phyloP scores from a whole-genome alignment of 495 filamentous ascomycete species.

The Sabuloglossum arenarium region DNA sequence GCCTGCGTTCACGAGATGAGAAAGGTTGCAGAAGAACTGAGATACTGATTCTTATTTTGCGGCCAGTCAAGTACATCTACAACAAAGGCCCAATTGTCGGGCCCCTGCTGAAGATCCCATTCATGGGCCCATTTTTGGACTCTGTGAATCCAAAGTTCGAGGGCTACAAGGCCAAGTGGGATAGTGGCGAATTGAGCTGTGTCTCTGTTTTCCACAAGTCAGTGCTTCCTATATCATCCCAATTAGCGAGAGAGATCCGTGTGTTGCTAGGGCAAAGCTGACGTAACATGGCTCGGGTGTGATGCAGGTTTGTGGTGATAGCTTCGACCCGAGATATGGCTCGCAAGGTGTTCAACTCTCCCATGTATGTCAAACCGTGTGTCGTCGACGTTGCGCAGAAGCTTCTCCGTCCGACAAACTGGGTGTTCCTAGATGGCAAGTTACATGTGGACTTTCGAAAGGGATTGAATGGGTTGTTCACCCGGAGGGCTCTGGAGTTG shows the following conservation, averaged over 20 bases:
- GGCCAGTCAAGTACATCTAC: slow-evolving; percentile 58
- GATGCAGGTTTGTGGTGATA: slow-evolving; percentile 78
- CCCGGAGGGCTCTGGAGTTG: slow-evolving; percentile 62
- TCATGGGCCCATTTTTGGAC: slow-evolving; percentile 88
- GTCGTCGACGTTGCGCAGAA: slow-evolving; percentile 93
- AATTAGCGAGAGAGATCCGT: neutral
- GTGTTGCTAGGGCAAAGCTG: neutral
- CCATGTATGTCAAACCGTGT: slow-evolving; percentile 80
- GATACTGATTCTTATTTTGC: slow-evolving; percentile 11
- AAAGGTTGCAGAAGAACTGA: neutral
- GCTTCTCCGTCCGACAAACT: slow-evolving; percentile 78
- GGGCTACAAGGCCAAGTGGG: slow-evolving; percentile 81
- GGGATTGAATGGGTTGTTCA: slow-evolving; percentile 88
- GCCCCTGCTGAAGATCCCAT: slow-evolving; percentile 68
- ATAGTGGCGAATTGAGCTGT: slow-evolving; percentile 77
- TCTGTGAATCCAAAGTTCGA: slow-evolving; percentile 84
- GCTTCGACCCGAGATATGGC: slow-evolving; percentile 91
- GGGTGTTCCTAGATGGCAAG: slow-evolving; percentile 95
- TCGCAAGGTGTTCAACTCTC: slow-evolving; percentile 93
- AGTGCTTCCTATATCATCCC: slow-evolving; percentile 13
- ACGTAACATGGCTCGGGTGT: slow-evolving; percentile 7
- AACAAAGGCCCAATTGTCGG: slow-evolving; percentile 76
- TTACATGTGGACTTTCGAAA: slow-evolving; percentile 93
- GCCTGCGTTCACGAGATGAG: neutral
- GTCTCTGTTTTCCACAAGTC: slow-evolving; percentile 99